Base-by-base conservation (phyloP, 352 stramenopile species). In the Globisporangium carolinianum region DNA sequence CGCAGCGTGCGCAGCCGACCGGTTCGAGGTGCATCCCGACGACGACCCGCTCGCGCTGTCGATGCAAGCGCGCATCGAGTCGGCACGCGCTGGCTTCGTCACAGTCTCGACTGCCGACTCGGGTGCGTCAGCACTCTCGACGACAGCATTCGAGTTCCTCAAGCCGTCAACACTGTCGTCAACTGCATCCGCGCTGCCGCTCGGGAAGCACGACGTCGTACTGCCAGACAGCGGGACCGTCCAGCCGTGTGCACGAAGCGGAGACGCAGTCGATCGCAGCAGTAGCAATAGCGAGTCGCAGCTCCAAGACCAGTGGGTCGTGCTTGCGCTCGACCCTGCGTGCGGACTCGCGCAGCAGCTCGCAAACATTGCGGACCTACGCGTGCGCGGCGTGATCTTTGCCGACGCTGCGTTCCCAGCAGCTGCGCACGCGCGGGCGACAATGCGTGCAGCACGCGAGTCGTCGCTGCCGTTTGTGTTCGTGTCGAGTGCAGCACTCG, bases 81-180 rank as follows among this genome's bases (percentile, higher is more conserved):
- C 68, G 9, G 77, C 77, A 1, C 70, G 62, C 24, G 71, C 79
- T 18, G 79, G 79, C 18, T 87, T 83, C 55, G 47, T 87, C 6
- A 76, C 73, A 1, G 62, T 89, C 41, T 79, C 72, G 0, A 66
- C 79, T n/a, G 73, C 79, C 36, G 66, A 71, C 14, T 79, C 65
- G 11, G 75, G 67, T 0, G 62, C 76, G 10, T 65, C 45, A 0
- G 66, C 71, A 12, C 42, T 75, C 35, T 49, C 64, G 45, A 60
- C 68, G 0, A 63, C 65, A 17, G 59, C 73, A 0, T 86, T 79
- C 46, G 79, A 87, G 53, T 65, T 69, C 36, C 46, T 61, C 18
- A 65, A 57, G 32, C 49, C 49, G 6, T 17, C 35, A 32, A 4
- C 12, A 9, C 4, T 5, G 6, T 9, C 43, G 3, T 12, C 42